Base-by-base conservation (phyloP, 2,329 filamentous ascomycete species). In the Cadophora sp. region DNA sequence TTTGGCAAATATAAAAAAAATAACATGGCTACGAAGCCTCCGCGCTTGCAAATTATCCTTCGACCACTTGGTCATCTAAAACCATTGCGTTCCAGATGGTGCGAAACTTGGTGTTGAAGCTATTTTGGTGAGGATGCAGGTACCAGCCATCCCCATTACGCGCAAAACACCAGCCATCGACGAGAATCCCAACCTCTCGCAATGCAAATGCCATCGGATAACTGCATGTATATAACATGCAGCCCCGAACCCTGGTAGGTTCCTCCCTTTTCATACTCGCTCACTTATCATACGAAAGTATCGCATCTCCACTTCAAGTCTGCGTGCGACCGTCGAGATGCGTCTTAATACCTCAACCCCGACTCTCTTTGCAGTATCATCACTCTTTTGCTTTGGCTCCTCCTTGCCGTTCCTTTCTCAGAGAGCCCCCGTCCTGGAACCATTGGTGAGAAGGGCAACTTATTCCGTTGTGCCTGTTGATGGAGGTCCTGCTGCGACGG, bases 381-480 rank as follows among this genome's bases (percentile, higher is more conserved):
- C 70, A 62, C 59, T 76, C 39, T 72, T 74, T 62, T 67, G 66
- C 55, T 65, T 73, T 22, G 68, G 69, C 18, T 64, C 68, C 24
- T 66, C 74, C 20, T 66, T 75, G 11, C 75, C 75, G 22, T 71
- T 75, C 27, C 63, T 70, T 39, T 71, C 62, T 43, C 58, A 62
- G 45, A 68, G 67, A 50, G 1, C 53, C n/a, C 53, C 64, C 18
- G 55, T 55, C 6, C 45, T 69, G 1, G 65, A 71, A 20, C 55
- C 66, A 48, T 45, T 75, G 18, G 59, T 68, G 45, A 66, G 64
- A 60, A 71, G 74, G 58, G 74, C 74, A 69, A 71, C 71, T 20
- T 78, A 78, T 64, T 77, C 77, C 11, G 76, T 78, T 58, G 76
- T 78, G 16, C 65, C 75, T 43, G 76, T 78, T n/a, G 76, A 78